Base-by-base conservation (phyloP, 2,329 filamentous ascomycete species). In the Lecanicillium sp. region DNA sequence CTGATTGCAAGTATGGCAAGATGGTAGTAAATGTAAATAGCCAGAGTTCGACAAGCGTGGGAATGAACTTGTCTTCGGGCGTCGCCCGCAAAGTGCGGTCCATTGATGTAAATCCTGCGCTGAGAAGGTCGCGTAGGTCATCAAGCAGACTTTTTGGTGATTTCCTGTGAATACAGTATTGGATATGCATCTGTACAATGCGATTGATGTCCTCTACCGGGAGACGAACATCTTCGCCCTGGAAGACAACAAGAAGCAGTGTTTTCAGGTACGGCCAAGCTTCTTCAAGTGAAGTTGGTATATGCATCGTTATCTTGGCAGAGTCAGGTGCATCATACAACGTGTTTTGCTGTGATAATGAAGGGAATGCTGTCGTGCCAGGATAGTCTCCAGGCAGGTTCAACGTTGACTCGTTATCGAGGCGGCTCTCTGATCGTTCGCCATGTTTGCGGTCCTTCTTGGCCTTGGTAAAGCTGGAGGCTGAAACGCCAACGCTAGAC, bases 21-120 rank as follows among this genome's bases (percentile, higher is more conserved):
- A 96, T 85, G 6, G 78, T 84, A 3, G 87, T 90, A 52, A 95
- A 95, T 0, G 92, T 89, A 33, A 92, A 80, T 43, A 94, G 77
- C 92, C 92, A 98, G 54, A 95, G 80, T 55, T 95, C 87, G 3
- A 95, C 90, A 1, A 98, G 70, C 40, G 87, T 80, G 0, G 87
- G 85, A 16, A 96, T 87, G n/a, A 96, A 74, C 25, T 83, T 77
- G 44, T 95, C 89, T 53, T 96, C 90, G 0, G 86, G 73, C 1
- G 87, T 80, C 33, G 78, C 77, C 35, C 81, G 76, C 14, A 96
- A 66, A 0, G 85, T 89, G 47, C 89, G 84, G 49, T 95, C 90
- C 3, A 98, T 70, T 2, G 84, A 88, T 20, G 75, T 71, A 54
- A 96, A 98, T 2, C 92, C 92, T 0, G 85, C 83, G n/a, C 71